Percentiles rank a stretch among this genome's conserved stretches.
Conservation (phyloP, 2,329 filamentous ascomycete genomes). For the Thielaviopsis populi region DNA sequence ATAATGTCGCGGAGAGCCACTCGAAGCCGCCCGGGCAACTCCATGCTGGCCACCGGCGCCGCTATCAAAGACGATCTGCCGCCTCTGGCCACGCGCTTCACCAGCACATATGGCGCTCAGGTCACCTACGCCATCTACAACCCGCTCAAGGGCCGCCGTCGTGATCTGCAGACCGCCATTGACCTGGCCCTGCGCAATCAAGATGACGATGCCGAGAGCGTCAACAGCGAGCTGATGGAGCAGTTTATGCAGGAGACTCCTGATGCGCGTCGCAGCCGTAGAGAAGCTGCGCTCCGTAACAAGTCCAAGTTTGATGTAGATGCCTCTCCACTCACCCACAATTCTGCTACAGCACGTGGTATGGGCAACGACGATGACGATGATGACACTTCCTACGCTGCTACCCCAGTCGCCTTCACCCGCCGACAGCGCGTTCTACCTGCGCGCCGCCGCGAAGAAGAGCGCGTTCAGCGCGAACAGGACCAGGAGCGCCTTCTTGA, state of each 20-base stretch:
- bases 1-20: slow-evolving; percentile 11
- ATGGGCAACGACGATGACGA: background rate
- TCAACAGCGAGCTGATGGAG: slow-evolving; percentile 16
- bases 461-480: slow-evolving; percentile 1
- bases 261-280: slow-evolving; percentile 5
- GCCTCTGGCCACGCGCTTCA: slow-evolving; percentile 18
- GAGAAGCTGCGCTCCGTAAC: background rate
- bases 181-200: slow-evolving; percentile 18
- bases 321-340: background rate
- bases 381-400: background rate
- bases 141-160: slow-evolving; percentile 18
- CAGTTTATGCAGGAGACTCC: slow-evolving; percentile 15
- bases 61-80: slow-evolving; percentile 19
- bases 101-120: slow-evolving; percentile 20
- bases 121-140: slow-evolving; percentile 19
- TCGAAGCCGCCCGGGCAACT: background rate
- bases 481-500: background rate
- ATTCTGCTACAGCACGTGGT: background rate
- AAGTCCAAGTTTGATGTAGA: background rate
- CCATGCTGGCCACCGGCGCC: slow-evolving; percentile 14
- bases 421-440: slow-evolving; percentile 12
- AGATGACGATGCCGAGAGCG: slow-evolving; percentile 11
- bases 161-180: slow-evolving; percentile 18
- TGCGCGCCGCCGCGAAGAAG: slow-evolving; percentile 4
- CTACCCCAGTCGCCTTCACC: background rate